These are phyloP conservation scores for Triticum timopheevii DNA, from an alignment of 176 grass and related monocot genomes.

Conservation along the genomic window DNA sequence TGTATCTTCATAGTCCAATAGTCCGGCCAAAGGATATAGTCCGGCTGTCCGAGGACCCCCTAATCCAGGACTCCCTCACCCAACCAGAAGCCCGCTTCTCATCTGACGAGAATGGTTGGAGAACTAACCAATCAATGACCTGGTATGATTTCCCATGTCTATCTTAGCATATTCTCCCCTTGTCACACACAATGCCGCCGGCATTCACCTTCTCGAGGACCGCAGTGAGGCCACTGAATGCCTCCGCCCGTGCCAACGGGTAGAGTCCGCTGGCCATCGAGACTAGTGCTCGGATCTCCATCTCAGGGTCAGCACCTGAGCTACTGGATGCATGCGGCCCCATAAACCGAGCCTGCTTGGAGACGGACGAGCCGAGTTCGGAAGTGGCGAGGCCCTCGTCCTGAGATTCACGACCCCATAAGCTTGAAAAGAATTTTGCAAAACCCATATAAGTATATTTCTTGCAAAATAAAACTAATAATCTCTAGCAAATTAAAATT, in stretches of 20 bases:
- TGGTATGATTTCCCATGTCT: too few relatives aligned
- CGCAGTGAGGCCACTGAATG: slow-evolving; percentile 47
- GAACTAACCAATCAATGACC: too few relatives aligned
- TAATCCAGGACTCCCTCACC: too few relatives aligned
- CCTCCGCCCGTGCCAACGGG: slow-evolving; percentile 51
- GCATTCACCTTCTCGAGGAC: slow-evolving; percentile 43
- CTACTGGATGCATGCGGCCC: slow-evolving; percentile 15
- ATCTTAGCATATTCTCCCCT: too few relatives aligned
- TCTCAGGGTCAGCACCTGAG: not conserved
- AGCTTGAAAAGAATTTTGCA: not conserved
- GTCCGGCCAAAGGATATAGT: too few relatives aligned
- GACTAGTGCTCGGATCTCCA: slow-evolving; percentile 42
- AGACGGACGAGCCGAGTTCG: not conserved
- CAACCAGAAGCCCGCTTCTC: too few relatives aligned
- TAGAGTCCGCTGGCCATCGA: slow-evolving; percentile 60
- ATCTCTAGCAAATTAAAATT: not conserved
- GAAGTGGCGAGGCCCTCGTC: slow-evolving; percentile 8
- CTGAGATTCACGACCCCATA: not conserved
- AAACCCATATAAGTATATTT: not conserved
- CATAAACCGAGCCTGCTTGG: slow-evolving; percentile 40
- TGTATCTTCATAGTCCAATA: too few relatives aligned
- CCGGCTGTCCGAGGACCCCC: too few relatives aligned
- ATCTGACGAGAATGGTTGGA: too few relatives aligned
- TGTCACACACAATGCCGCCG: slow-evolving; percentile 1
- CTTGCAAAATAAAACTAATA: not conserved